A percentile compares a stretch with the other conserved stretches of the same genome.
phyloP scores from a whole-genome alignment of 495 filamentous ascomycete species.

The Aspergillus sparsus region DNA sequence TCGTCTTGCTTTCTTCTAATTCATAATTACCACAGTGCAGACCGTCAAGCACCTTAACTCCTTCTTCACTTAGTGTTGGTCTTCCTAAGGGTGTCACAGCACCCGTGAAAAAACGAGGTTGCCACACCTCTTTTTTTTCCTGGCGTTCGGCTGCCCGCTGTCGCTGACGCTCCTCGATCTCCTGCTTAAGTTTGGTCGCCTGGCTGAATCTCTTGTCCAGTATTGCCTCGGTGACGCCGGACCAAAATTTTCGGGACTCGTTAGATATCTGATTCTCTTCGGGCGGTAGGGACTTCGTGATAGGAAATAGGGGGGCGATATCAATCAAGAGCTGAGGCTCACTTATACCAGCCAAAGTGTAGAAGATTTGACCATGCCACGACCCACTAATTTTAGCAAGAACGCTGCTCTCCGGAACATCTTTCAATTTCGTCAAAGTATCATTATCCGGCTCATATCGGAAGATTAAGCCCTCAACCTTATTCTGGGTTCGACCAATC shows the following conservation, averaged over 20 bases:
- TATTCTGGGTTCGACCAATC: conserved; percentile 88
- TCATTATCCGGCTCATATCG: conserved; percentile 82
- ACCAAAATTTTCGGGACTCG: conserved; percentile 89
- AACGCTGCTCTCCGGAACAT: conserved; percentile 80
- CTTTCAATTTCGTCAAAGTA: conserved; percentile 71
- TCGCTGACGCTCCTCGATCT: conserved; percentile 88
- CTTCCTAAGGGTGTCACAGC: conserved; percentile 71
- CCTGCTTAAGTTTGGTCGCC: conserved; percentile 84
- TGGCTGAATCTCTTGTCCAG: conserved; percentile 75
- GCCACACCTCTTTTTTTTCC: conserved; percentile 65
- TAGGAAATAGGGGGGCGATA: conserved; percentile 73
- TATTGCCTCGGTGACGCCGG: conserved; percentile 84
- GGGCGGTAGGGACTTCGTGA: conserved; percentile 76
- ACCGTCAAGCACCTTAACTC: conserved; percentile 65
- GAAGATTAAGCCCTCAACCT: conserved; percentile 88
- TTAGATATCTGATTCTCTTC: conserved; percentile 76
- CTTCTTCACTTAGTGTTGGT: conserved; percentile 78
- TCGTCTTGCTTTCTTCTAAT: conserved; percentile 48
- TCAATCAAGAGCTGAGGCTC: conserved; percentile 81
- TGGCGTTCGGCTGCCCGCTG: conserved; percentile 79
- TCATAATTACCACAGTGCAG: conserved; percentile 63
- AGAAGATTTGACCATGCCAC: conserved; percentile 76
- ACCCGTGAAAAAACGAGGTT: conserved; percentile 86
- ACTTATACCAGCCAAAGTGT: conserved; percentile 55
- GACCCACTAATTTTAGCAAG: conserved; percentile 80